Evolutionary conservation across 139 green algal species (phyloP).

Genomic region (Tetradesmus obliquus): DNA sequence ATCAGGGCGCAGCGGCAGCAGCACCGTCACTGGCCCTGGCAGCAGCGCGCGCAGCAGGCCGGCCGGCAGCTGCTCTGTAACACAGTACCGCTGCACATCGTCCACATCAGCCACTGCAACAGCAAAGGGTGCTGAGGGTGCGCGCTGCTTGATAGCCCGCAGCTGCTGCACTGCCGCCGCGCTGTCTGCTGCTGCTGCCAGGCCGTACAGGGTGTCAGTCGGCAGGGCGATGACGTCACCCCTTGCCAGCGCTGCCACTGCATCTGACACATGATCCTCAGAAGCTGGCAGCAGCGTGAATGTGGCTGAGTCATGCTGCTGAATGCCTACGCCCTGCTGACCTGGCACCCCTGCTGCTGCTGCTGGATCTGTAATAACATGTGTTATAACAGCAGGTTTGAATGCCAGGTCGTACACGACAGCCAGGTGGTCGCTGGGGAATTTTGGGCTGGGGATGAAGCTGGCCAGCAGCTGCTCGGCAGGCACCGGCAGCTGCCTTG

Average conservation of each 20-base stretch:
- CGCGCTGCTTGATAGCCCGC: conserved; percentile 71
- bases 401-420: conserved; percentile 57
- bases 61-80: conserved; percentile 53
- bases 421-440: conserved; percentile 90
- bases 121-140: conserved; percentile 59
- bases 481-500: conserved; percentile 62
- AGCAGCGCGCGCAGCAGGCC: conserved; percentile 75
- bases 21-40: conserved; percentile 79
- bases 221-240: conserved; percentile 60
- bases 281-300: conserved; percentile 28
- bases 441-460: conserved; percentile 80
- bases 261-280: conserved; percentile 3
- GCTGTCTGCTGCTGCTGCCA: conserved; percentile 54
- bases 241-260: neutral
- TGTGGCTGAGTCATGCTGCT: neutral
- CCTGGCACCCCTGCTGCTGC: neutral
- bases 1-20: conserved; percentile 60
- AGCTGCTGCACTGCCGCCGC: conserved; percentile 58
- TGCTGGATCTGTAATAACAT: conserved; percentile 3
- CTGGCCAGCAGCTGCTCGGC: conserved; percentile 58
- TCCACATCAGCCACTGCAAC: conserved; percentile 72
- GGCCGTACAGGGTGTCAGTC: conserved; percentile 78
- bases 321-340: neutral
- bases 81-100: conserved; percentile 58
- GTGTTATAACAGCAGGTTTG: neutral